Percentiles rank a stretch among this genome's conserved stretches.
phyloP scores from a whole-genome alignment of 148 eudicot species.

The Suaeda aralocaspica region DNA sequence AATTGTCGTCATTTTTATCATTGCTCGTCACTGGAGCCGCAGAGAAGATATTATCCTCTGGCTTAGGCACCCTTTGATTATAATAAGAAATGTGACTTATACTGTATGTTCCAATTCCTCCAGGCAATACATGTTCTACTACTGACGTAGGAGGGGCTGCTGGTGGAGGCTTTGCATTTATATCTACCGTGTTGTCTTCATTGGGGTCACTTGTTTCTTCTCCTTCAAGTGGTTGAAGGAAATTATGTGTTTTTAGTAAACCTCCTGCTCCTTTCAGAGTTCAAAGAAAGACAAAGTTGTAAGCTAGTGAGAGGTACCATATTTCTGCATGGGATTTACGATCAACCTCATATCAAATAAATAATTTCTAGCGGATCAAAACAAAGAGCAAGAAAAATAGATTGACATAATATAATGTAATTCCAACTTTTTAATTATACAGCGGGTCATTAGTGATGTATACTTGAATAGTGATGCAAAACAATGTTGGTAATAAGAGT shows the following conservation, averaged over 20 bases:
- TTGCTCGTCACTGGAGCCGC: slow-evolving; percentile 48
- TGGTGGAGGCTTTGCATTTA: slow-evolving; percentile 43
- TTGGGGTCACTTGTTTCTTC: slow-evolving; percentile 41
- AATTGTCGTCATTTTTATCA: slow-evolving; percentile 57
- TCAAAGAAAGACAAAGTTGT: not conserved
- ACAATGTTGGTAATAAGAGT: too few relatives aligned
- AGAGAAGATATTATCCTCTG: slow-evolving; percentile 46
- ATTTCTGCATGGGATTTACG: too few relatives aligned
- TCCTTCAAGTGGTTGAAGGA: slow-evolving; percentile 81
- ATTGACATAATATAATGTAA: too few relatives aligned
- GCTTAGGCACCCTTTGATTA: slow-evolving; percentile 57
- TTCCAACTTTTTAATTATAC: too few relatives aligned
- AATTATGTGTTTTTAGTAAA: slow-evolving; percentile 68
- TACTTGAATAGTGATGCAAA: too few relatives aligned
- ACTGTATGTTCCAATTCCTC: slow-evolving; percentile 82
- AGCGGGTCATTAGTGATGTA: too few relatives aligned
- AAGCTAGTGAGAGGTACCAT: not conserved
- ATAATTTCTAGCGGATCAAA: too few relatives aligned
- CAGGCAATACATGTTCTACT: slow-evolving; percentile 69
- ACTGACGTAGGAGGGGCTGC: slow-evolving; percentile 38
- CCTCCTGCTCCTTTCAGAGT: slow-evolving; percentile 38
- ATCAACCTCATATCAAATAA: too few relatives aligned
- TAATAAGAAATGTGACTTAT: slow-evolving; percentile 62
- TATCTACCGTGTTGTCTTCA: slow-evolving; percentile 44
- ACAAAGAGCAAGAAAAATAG: too few relatives aligned